Base-by-base conservation (phyloP, 2,329 filamentous ascomycete genomes). In the Elsinoe perseae region DNA sequence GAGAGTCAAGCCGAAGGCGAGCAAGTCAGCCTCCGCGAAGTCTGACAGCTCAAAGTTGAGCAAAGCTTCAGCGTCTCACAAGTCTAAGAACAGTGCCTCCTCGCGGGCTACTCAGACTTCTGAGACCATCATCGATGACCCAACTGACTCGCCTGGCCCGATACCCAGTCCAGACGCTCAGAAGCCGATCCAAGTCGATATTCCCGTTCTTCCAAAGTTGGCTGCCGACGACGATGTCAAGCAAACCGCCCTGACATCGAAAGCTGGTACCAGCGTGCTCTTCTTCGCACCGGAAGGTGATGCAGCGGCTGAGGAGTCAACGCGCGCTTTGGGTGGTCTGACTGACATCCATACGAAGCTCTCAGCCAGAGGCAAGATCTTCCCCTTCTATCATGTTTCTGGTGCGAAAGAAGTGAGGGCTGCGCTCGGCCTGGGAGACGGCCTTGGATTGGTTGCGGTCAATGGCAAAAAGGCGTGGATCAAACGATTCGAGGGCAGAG, bases 391-490 rank as follows among this genome's bases (percentile, higher is more conserved):
- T 68, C 82, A 84, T 50, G 78, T 77, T 6, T 79, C 80, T 0
- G 69, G 73, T 1, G 68, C 70, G 4, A 38, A 38, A 2, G 63
- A 62, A n/a, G 69, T 92, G 3, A 75, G 83, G 56, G 72, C 77
- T 38, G 74, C 77, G n/a, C 80, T 96, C 16, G 79, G 76, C 0
- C 76, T 96, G 2, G 70, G 72, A 0, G 74, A 75, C 1, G 74
- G 81, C 5, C 74, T 89, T 14, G 84, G 91, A 66, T 72, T 97
- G 43, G 76, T 97, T 56, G 90, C 90, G 14, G 70, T 95, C 58
- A 96, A 96, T 70, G 86, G 82, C 28, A 89, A 91, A 65, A 83
- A 90, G 55, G 80, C 81, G 40, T 98, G 93, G 93, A 95, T 85
- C 81, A 85, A 86, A 64, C 81, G 80, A 57, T 93, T 88, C 69